Conservation (phyloP, 257 asterid species). For the Fraxinus excelsior region DNA sequence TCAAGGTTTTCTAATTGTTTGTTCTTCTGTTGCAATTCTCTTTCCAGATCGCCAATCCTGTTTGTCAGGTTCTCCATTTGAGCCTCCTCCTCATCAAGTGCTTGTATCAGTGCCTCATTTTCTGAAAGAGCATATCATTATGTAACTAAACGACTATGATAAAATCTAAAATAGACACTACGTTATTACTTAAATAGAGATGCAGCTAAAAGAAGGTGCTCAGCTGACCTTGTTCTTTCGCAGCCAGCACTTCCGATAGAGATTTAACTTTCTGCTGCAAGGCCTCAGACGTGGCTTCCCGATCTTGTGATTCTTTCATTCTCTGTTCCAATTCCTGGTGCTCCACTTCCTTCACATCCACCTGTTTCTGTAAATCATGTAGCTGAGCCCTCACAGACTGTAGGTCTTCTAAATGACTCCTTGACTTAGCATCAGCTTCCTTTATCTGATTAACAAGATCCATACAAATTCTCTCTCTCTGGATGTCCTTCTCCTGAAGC, state of each 20-base stretch:
- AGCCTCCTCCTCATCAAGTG: conserved; percentile 89
- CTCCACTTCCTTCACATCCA: conserved; percentile 61
- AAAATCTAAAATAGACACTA: conserved; percentile 22
- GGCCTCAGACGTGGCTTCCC: conserved; percentile 45
- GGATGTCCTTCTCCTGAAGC: conserved; percentile 88
- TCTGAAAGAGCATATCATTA: conserved; percentile 49
- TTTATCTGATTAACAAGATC: conserved; percentile 89
- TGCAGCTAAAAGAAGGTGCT: conserved; percentile 22
- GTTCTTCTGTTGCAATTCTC: conserved; percentile 66
- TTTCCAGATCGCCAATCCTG: conserved; percentile 62
- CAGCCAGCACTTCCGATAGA: conserved; percentile 63
- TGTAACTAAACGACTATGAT: conserved; percentile 12
- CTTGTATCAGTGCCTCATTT: conserved; percentile 83
- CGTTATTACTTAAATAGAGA: conserved; percentile 9
- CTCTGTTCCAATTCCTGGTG: conserved; percentile 49
- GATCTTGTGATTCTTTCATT: conserved; percentile 59
- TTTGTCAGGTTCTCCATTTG: conserved; percentile 81
- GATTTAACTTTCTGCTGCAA: conserved; percentile 61
- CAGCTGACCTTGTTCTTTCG: conserved; percentile 85
- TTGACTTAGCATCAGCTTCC: conserved; percentile 79
- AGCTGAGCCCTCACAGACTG: conserved; percentile 54
- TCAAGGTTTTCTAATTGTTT: conserved; percentile 80
- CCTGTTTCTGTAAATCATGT: conserved; percentile 53
- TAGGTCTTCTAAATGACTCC: conserved; percentile 63
- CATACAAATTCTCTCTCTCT: conserved; percentile 71